Evolutionary conservation across 1,284 basidiomycete genomes (phyloP).

Genomic region (Ceratobasidium papillatum): DNA sequence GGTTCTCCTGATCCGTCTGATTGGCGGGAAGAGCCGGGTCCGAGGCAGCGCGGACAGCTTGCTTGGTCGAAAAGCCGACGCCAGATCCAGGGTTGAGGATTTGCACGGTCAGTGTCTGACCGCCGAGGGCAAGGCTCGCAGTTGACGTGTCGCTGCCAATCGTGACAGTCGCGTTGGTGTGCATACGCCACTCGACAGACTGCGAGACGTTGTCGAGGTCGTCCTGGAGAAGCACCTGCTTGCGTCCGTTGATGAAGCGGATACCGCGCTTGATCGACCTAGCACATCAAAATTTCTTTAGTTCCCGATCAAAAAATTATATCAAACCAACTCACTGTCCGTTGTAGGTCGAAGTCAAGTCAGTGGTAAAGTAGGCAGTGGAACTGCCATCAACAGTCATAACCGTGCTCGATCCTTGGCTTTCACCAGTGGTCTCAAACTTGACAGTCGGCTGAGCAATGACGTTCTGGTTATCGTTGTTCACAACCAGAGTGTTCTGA

Average conservation of each 20-base stretch:
- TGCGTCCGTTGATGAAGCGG: slow-evolving; percentile 84
- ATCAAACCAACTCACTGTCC: slow-evolving; percentile 63
- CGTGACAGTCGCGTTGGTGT: slow-evolving; percentile 83
- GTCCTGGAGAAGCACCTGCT: slow-evolving; percentile 92
- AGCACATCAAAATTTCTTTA: slow-evolving; percentile 49
- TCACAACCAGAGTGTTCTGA: slow-evolving; percentile 92
- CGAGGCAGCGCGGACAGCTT: slow-evolving; percentile 63
- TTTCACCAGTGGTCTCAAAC: slow-evolving; percentile 67
- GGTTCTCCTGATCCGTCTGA: slow-evolving; percentile 75
- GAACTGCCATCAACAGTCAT: slow-evolving; percentile 68
- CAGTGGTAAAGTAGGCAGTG: slow-evolving; percentile 83
- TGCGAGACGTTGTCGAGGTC: slow-evolving; percentile 69
- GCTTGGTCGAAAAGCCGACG: slow-evolving; percentile 60
- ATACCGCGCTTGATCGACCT: slow-evolving; percentile 85
- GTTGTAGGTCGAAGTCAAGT: slow-evolving; percentile 84
- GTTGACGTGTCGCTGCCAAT: slow-evolving; percentile 65
- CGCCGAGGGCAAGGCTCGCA: slow-evolving; percentile 66
- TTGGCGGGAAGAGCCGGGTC: slow-evolving; percentile 69
- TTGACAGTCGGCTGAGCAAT: slow-evolving; percentile 66
- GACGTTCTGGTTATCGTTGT: slow-evolving; percentile 83
- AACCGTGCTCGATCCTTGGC: slow-evolving; percentile 77
- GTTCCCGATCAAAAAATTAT: slow-evolving; percentile 37
- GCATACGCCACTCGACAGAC: slow-evolving; percentile 88
- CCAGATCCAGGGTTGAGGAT: slow-evolving; percentile 70
- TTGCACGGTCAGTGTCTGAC: slow-evolving; percentile 58